Base-by-base conservation (phyloP, 345 rosid genomes). In the Pistacia vera region DNA sequence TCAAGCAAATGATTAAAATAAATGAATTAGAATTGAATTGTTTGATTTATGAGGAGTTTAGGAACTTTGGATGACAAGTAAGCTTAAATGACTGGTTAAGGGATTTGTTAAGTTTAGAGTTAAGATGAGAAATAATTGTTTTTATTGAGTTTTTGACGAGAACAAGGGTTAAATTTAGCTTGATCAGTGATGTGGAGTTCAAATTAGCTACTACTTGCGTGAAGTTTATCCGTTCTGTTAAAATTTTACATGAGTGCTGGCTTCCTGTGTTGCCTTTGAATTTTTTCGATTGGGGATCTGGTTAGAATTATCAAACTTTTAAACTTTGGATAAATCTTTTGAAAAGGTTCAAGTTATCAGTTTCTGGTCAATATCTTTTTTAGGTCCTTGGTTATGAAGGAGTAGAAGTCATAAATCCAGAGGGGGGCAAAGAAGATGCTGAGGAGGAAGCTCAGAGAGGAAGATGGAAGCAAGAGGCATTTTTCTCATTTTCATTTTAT, bases 391-490 rank as follows among this genome's bases (percentile, higher is more conserved):
- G 88, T 68, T 85, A 94, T 76, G 98, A 93, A 88, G 97, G 92
- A 12, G 77, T 94, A 73, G 98, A 94, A 85, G 97, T 94, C 49
- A 85, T 94, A 54, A 92, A 94, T 83, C 98, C 98, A 11, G 98
- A 94, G 58, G 98, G 97, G 83, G 97, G 94, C 67, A 91, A 88
- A 60, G 98, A 95, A 83, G 97, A 95, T 65, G 95, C 93, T 0
- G 97, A 84, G 84, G 98, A 95, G 81, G 97, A 95, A 87, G 98
- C 98, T 78, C 90, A 81, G 70, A 89, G 81, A 83, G 97, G 98
- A 83, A 87, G 98, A 85, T 93, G 98, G 98, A 90, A 73, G 74
- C 92, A 91, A 71, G 95, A 95, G 92, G 97, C 91, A 74, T 61
- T 58, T 56, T 20, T 71, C 13, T 63, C 28, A 11, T 36, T 69